Evolutionary conservation across 495 filamentous ascomycete genomes (phyloP).

Genomic region (Podospora tetraspora): DNA sequence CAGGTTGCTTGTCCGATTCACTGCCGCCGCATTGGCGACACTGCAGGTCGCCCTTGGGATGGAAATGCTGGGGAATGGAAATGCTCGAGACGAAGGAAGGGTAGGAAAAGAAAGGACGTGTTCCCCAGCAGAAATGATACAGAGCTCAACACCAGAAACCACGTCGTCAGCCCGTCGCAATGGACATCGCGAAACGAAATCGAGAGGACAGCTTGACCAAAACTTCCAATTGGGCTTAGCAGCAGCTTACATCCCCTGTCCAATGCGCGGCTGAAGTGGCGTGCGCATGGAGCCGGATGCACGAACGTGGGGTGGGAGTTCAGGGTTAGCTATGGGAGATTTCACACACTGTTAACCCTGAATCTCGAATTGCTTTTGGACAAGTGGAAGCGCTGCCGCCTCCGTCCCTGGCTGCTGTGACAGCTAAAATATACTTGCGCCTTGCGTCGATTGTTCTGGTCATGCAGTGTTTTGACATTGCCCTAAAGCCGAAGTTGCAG

Average conservation of each 20-base stretch:
- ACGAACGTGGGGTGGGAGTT: background rate
- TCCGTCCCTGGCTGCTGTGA: background rate
- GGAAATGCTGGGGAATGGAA: background rate
- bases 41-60: conserved; percentile 4
- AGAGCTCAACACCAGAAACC: background rate
- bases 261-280: background rate
- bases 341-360: background rate
- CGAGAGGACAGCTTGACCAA: conserved; percentile 27
- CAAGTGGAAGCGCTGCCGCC: background rate
- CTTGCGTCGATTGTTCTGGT: background rate
- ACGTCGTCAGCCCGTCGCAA: conserved; percentile 1
- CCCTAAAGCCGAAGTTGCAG: background rate
- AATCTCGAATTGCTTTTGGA: background rate
- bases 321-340: background rate
- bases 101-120: background rate
- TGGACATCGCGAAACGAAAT: conserved; percentile 8
- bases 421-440: background rate
- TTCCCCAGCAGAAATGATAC: background rate
- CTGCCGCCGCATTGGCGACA: conserved; percentile 1
- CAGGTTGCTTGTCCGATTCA: background rate
- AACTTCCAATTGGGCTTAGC: conserved; percentile 4
- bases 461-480: background rate
- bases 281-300: background rate
- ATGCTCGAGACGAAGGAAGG: background rate
- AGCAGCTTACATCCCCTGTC: background rate